phyloP scores from a whole-genome alignment of 805 yeast species.

The Yarrowia sp. region DNA sequence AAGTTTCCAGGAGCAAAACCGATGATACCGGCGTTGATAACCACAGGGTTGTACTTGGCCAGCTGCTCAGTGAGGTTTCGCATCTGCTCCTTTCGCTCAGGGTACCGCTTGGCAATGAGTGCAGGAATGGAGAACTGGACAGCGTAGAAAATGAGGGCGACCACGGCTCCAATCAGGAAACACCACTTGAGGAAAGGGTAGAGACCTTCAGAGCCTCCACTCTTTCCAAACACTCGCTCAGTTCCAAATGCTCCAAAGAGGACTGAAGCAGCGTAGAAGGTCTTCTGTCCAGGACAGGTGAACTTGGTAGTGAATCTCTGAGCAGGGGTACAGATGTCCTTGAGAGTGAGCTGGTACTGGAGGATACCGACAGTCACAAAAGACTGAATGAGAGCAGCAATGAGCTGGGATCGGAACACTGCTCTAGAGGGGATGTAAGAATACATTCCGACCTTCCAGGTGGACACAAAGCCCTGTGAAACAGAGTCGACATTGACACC shows the following conservation, averaged over 20 bases:
- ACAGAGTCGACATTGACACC: constrained; percentile 69
- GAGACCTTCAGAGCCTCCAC: constrained; percentile 40
- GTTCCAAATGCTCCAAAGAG: constrained; percentile 58
- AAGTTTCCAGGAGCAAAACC: constrained; percentile 45
- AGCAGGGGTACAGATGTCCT: constrained; percentile 44
- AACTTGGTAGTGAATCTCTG: constrained; percentile 41
- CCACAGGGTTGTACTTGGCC: not conserved
- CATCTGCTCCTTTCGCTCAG: not conserved
- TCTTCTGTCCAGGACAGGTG: constrained; percentile 51
- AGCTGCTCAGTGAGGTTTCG: not conserved
- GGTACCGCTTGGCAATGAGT: not conserved
- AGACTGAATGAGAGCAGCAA: constrained; percentile 53
- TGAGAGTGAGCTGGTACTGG: constrained; percentile 49
- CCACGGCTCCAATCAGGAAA: constrained; percentile 45
- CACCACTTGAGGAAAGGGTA: constrained; percentile 43
- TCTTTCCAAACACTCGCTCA: constrained; percentile 51
- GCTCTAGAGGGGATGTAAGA: constrained; percentile 65
- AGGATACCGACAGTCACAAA: constrained; percentile 47
- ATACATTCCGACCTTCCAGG: constrained; percentile 68
- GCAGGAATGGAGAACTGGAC: constrained; percentile 41
- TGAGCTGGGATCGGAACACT: constrained; percentile 54
- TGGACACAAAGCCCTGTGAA: constrained; percentile 61
- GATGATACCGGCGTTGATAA: not conserved
- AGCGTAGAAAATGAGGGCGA: constrained; percentile 40
- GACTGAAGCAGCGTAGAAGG: constrained; percentile 60